Percentiles rank a stretch among this genome's conserved stretches.
Conservation (phyloP, 495 filamentous ascomycete genomes). For the Neurospora sp. region DNA sequence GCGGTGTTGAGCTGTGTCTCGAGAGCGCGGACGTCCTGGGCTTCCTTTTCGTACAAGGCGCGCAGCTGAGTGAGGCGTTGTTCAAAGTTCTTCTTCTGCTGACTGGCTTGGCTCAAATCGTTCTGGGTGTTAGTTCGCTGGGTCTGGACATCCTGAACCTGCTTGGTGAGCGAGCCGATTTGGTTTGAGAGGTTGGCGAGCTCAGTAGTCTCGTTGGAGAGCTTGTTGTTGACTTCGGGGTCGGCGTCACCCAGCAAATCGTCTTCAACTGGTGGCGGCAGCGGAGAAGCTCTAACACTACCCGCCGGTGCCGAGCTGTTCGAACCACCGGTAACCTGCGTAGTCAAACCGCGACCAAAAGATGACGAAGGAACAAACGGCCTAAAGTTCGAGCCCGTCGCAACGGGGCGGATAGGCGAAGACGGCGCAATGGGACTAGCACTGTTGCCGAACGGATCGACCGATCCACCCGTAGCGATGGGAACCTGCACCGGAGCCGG, state of each 20-base stretch:
- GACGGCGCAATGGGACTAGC: constrained; percentile 37
- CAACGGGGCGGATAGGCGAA: constrained; percentile 41
- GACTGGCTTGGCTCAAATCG: constrained; percentile 63
- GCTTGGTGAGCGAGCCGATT: constrained; percentile 75
- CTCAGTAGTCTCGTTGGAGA: constrained; percentile 82
- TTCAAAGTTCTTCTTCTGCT: constrained; percentile 90
- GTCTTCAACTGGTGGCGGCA: constrained; percentile 52
- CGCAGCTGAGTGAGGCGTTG: constrained; percentile 73
- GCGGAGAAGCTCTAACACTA: constrained; percentile 23
- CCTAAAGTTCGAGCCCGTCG: constrained; percentile 56
- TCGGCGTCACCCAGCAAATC: constrained; percentile 94
- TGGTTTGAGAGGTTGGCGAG: constrained; percentile 96
- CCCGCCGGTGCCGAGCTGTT: constrained; percentile 30
- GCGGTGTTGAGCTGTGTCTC: constrained; percentile 71
- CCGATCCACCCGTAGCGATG: constrained; percentile 64
- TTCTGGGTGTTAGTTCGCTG: constrained; percentile 70
- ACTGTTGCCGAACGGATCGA: constrained; percentile 48
- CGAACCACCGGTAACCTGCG: constrained; percentile 69
- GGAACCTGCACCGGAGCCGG: constrained; percentile 49
- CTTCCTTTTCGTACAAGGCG: constrained; percentile 84
- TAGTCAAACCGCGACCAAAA: constrained; percentile 74
- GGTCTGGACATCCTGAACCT: constrained; percentile 84
- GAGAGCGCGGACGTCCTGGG: constrained; percentile 70
- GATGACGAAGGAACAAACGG: constrained; percentile 86
- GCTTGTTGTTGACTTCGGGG: constrained; percentile 75